These are phyloP conservation scores for Kwoniella shandongensis DNA, from an alignment of 768 basidiomycete species.

Conservation along the genomic window DNA sequence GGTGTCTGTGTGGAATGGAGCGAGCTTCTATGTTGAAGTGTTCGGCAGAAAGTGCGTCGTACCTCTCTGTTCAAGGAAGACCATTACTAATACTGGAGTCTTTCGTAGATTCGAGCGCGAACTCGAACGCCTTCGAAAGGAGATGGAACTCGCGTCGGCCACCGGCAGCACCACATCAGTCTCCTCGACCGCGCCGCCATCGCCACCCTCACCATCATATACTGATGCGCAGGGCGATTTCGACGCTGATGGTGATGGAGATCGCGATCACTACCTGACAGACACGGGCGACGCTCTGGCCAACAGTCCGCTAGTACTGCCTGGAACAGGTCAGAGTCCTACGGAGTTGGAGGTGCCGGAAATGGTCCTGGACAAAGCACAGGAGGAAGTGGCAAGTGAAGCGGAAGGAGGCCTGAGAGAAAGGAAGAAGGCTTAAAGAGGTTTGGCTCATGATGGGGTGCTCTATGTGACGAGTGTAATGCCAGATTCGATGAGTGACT, in stretches of 20 bases:
- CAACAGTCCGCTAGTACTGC: conserved; percentile 46
- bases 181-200: conserved; percentile 13
- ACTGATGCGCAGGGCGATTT: conserved; percentile 7
- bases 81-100: not conserved
- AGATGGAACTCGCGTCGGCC: conserved; percentile 67
- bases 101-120: conserved; percentile 82
- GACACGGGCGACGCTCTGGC: conserved; percentile 27
- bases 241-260: not conserved
- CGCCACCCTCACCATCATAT: conserved; percentile 21
- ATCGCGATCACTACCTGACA: conserved; percentile 16
- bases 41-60: conserved; percentile 86
- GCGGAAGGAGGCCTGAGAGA: conserved; percentile 3
- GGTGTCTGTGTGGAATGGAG: conserved; percentile 94
- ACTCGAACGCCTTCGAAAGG: conserved; percentile 83
- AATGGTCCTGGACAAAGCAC: conserved; percentile 31
- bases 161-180: conserved; percentile 23
- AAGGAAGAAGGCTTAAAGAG: no score
- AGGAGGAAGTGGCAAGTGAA: conserved; percentile 19
- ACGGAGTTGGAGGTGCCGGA: conserved; percentile 38
- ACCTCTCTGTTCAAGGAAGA: no score
- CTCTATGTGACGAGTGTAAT: no score
- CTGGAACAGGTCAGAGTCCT: conserved; percentile 22
- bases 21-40: conserved; percentile 83
- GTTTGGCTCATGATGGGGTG: no score
- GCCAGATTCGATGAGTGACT: no score